Conservation (phyloP, 208 protist genomes). For the Blechomonas ayalai region DNA sequence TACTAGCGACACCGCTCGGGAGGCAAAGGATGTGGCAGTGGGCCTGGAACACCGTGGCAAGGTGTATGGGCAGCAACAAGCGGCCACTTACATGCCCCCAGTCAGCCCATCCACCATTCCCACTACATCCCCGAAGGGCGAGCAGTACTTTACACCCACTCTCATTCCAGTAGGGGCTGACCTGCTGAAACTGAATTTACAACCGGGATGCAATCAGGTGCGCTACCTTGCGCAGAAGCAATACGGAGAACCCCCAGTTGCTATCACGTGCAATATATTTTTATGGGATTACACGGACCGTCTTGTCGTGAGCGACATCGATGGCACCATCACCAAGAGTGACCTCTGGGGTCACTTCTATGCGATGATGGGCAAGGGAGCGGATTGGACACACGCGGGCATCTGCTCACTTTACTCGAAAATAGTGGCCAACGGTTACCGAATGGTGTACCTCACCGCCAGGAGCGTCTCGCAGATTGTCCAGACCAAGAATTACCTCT, state of each 20-base stretch:
- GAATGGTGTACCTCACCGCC: conserved; percentile 90
- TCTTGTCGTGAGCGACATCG: conserved; percentile 97
- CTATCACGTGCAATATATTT: conserved; percentile 88
- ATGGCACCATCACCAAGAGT: conserved; percentile 98
- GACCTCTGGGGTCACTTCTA: conserved; percentile 95
- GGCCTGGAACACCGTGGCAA: no score
- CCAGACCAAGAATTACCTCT: conserved; percentile 79
- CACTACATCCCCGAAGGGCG: not conserved
- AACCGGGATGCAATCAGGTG: conserved; percentile 87
- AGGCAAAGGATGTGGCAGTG: not conserved
- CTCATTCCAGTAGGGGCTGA: conserved; percentile 87
- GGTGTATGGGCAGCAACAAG: not conserved
- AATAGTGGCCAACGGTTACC: conserved; percentile 93
- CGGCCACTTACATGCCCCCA: not conserved
- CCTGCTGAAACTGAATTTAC: conserved; percentile 81
- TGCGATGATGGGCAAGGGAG: conserved; percentile 75
- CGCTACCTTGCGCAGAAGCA: conserved; percentile 85
- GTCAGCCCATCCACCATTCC: not conserved
- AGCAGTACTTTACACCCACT: conserved; percentile 51
- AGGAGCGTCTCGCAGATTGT: conserved; percentile 85
- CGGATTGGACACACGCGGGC: conserved; percentile 95
- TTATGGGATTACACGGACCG: conserved; percentile 89
- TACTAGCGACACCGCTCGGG: not conserved
- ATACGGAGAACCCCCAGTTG: conserved; percentile 35
- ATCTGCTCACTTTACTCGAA: conserved; percentile 91